Base-by-base conservation (phyloP, 306 rosid species). In the Trifolium repens region DNA sequence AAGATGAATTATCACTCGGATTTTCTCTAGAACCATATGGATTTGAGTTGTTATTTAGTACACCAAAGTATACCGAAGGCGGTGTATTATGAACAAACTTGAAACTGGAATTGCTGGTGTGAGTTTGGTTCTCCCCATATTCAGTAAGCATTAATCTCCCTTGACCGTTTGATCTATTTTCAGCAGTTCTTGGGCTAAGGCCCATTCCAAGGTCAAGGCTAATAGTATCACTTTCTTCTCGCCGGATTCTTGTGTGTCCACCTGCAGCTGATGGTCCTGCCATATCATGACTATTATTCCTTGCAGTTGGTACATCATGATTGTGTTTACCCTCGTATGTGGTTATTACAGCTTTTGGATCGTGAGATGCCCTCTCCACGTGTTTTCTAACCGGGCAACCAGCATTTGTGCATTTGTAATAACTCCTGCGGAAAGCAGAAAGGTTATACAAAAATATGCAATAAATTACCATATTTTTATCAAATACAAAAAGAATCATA, bases 371-470 rank as follows among this genome's bases (percentile, higher is more conserved):
- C 76, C 99, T 88, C 86, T 96, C 99, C 77, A 96, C 99, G 7
- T 96, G 99, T 77, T 96, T 96, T 67, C 99, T 84, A 64, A 96
- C 99, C 3, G 99, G 98, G 85, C 99, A 96, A 76, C 98, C 99
- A 7, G 88, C 87, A 64, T 92, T 92, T 15, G 99, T 96, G 84
- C 98, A 96, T 77, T 96, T 96, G 87, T 96, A 96, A 80, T 96
- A 96, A 78, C 99, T 96, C 97, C 99, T 96, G 77, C 76, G 5
- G 34, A 78, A 47, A 87, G 82, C 81, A 69, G 83, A 70, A 72
- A 68, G 73, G 40, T 39, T 43, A 67, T 0, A 5, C 1, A 67
- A 68, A 71, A 62, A n/a, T 14, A 59, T 72, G 73, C 64, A 67
- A n/a, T 64, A 64, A 57, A 62, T 43, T 42, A 58, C 9, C 11